Evolutionary conservation across 805 yeast genomes (phyloP), one percentile per base, ranked within the genome.

Genomic region (Debaryomyces prosopidis): DNA sequence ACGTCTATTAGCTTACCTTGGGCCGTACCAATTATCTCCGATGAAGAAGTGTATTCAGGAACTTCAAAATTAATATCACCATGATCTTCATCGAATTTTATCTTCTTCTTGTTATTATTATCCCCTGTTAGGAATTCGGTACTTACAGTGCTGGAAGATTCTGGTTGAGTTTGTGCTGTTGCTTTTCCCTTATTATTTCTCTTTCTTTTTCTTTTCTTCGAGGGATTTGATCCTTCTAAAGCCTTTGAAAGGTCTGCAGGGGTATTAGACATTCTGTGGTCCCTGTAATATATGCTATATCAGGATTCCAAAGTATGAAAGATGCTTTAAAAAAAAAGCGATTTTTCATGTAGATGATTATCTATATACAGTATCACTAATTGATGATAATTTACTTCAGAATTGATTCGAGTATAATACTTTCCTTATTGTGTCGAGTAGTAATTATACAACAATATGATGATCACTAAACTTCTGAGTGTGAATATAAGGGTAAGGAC

Each of bases 121-220:
- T 46, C n/a, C 32, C 34, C 35, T 16, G 27, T 34, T 41, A 7
- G 42, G 12, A 15, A 12, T 40, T 20, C 19, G 15, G 5, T n/a
- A 9, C 5, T 36, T 19, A 5, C 14, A 30, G 4, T 14, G 6
- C 14, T 14, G 8, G 33, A 30, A n/a, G 14, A 9, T 7, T 10
- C 23, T 17, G 17, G 7, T 34, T 17, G 23, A 18, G 14, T 9
- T 32, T 41, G 12, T 18, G 16, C 5, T 19, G 14, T 10, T 32
- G 18, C 15, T 38, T 34, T 37, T 9, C 54, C 50, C 47, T 61
- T 66, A 35, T 59, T 57, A 33, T 49, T 47, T 60, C 69, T 65
- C 55, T 59, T 63, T 54, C 71, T 62, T 56, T 58, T 63, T 39
- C 66, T 51, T 48, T 58, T 59, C 48, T 53, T 58, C 36, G 33